Conservation (phyloP, 495 filamentous ascomycete genomes). For the Penicillium herquei region DNA sequence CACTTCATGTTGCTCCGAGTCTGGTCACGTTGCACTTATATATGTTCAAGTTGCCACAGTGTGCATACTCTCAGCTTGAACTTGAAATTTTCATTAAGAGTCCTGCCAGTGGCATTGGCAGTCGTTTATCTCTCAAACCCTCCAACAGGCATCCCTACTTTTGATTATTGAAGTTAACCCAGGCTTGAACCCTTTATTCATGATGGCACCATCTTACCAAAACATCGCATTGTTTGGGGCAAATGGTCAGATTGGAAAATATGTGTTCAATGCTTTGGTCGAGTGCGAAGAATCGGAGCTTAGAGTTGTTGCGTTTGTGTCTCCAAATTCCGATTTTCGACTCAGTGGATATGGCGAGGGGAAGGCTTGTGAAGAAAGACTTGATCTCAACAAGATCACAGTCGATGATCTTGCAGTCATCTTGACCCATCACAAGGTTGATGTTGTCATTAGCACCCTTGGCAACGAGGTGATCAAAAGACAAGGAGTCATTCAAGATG, state of each 20-base stretch:
- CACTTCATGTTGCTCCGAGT: no score
- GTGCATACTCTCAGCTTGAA: no score
- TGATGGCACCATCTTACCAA: neutral
- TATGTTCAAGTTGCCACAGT: no score
- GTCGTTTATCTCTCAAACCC: no score
- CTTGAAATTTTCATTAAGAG: no score
- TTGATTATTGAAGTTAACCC: no score
- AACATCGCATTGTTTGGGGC: neutral
- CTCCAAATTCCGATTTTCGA: neutral
- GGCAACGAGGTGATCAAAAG: neutral
- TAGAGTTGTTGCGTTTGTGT: neutral
- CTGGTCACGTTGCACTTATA: no score
- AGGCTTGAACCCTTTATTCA: neutral
- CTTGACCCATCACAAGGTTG: neutral
- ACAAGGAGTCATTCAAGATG: neutral
- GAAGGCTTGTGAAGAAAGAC: neutral
- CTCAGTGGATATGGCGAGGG: no score
- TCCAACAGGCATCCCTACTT: no score
- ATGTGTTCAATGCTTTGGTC: neutral
- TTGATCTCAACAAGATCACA: neutral
- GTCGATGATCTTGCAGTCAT: neutral
- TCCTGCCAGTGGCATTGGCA: no score
- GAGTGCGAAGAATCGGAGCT: neutral
- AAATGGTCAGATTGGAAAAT: neutral
- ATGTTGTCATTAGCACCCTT: neutral